These are phyloP conservation scores for Floccularia luteovirens DNA, from an alignment of 768 basidiomycete species.

Conservation along the genomic window DNA sequence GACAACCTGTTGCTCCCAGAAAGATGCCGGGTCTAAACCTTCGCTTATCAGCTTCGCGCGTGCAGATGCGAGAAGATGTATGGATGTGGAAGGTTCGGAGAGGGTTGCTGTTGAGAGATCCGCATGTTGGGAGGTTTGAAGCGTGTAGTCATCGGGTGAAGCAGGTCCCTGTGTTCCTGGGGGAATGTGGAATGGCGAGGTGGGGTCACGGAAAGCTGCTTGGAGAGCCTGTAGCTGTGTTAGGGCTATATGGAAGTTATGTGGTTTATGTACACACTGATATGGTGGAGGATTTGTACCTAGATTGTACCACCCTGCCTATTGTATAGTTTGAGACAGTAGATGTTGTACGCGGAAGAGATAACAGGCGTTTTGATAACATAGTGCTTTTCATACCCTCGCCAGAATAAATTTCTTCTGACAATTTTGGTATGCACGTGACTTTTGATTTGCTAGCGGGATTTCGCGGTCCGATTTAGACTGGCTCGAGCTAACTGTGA, in stretches of 20 bases:
- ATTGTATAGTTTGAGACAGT: background rate
- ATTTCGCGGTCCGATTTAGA: no score
- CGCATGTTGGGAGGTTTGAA: slow-evolving; percentile 13
- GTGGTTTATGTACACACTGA: background rate
- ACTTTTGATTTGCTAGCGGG: no score
- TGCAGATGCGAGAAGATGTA: slow-evolving; percentile 28
- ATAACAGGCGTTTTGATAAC: background rate
- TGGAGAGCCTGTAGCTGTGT: slow-evolving; percentile 41
- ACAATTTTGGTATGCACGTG: no score
- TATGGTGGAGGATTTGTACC: background rate
- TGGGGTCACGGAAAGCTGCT: slow-evolving; percentile 53
- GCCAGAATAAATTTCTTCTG: no score
- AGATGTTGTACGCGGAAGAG: background rate
- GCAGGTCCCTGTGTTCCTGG: slow-evolving; percentile 54
- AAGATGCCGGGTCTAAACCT: slow-evolving; percentile 57
- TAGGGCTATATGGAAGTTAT: background rate
- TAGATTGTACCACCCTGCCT: background rate
- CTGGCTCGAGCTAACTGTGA: no score
- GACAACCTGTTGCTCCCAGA: slow-evolving; percentile 71
- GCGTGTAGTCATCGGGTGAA: slow-evolving; percentile 40
- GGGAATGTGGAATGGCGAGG: slow-evolving; percentile 57
- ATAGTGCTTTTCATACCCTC: background rate
- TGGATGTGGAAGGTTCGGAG: background rate
- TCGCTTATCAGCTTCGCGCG: slow-evolving; percentile 27
- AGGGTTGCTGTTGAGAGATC: slow-evolving; percentile 8